A percentile compares a stretch with the other conserved stretches of the same genome.
phyloP scores from a whole-genome alignment of 129 eudicot genomes.

The Tagetes patula region DNA sequence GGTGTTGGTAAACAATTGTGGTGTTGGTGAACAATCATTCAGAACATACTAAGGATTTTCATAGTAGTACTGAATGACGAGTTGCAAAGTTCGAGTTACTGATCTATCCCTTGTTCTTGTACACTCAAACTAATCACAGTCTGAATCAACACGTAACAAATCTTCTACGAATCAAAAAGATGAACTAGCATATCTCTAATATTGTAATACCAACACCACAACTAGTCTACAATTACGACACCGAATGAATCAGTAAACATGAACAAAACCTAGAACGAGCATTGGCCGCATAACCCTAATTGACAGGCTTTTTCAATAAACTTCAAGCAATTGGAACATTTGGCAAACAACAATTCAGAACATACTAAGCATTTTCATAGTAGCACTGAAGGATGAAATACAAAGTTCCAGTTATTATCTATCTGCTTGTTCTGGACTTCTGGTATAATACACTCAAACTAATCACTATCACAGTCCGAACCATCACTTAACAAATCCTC shows the following conservation, averaged over 20 bases:
- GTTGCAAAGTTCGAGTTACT: background rate
- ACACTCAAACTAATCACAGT: slow-evolving; percentile 13
- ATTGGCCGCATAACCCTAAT: too few relatives aligned
- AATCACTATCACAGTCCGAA: background rate
- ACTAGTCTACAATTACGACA: too few relatives aligned
- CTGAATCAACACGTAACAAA: background rate
- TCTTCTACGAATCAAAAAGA: background rate
- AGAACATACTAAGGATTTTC: background rate
- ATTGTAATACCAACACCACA: too few relatives aligned
- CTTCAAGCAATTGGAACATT: too few relatives aligned
- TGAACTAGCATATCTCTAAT: too few relatives aligned
- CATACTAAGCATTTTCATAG: background rate
- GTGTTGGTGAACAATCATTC: background rate
- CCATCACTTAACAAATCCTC: background rate
- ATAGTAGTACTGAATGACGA: background rate
- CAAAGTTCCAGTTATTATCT: background rate
- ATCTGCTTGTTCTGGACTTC: background rate
- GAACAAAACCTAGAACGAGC: too few relatives aligned
- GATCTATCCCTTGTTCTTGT: background rate
- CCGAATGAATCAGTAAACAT: too few relatives aligned
- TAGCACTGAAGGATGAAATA: background rate
- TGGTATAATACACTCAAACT: background rate
- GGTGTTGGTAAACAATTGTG: background rate
- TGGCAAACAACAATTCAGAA: slow-evolving; percentile 7
- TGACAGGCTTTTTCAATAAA: too few relatives aligned